Base-by-base conservation (phyloP, 2,329 filamentous ascomycete species). In the Allantophomopsis lycopodina region DNA sequence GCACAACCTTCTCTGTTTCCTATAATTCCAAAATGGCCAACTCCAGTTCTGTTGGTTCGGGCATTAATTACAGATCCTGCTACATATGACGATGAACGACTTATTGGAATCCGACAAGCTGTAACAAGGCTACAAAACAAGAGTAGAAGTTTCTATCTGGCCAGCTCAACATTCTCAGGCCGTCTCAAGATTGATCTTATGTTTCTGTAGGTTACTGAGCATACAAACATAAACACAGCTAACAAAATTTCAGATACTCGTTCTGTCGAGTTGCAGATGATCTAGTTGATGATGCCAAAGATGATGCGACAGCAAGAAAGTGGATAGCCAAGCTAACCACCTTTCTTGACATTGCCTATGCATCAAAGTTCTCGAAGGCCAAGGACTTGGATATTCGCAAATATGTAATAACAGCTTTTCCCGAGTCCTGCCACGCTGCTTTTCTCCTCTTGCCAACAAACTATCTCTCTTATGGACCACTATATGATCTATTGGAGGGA, bases 191-290 rank as follows among this genome's bases (percentile, higher is more conserved):
- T 79, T 21, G 80, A 86, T 47, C 54, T 86, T 11, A 68, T 83
- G 18, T 58, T 82, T 2, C 59, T 86, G 59, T 73, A 53, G 54
- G 68, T 52, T 8, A 11, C 12, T n/a, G 5, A 12, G 8, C 3
- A 13, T 11, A 15, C n/a, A 14, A 7, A 15, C 15, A 21, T 20
- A 20, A 14, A 14, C n/a, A 4, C 21, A 10, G 17, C 16, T 15
- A 34, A 55, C 31, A 55, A 4, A 11, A 2, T n/a, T 16, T 7
- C 33, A 73, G 69, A 4, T 85, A 85, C 51, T 81, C 79, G 0
- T 85, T 83, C 52, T 86, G 81, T 48, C 68, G 81, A 10, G 71
- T 83, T 8, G 79, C 79, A 1, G 82, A 86, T 52, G 80, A 86
- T 49, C 62, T 86, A 4, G 70, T 86, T 7, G 81, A 86, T 47